Conservation (phyloP, 1,284 basidiomycete genomes). For the Cutaneotrichosporon spelunceum region DNA sequence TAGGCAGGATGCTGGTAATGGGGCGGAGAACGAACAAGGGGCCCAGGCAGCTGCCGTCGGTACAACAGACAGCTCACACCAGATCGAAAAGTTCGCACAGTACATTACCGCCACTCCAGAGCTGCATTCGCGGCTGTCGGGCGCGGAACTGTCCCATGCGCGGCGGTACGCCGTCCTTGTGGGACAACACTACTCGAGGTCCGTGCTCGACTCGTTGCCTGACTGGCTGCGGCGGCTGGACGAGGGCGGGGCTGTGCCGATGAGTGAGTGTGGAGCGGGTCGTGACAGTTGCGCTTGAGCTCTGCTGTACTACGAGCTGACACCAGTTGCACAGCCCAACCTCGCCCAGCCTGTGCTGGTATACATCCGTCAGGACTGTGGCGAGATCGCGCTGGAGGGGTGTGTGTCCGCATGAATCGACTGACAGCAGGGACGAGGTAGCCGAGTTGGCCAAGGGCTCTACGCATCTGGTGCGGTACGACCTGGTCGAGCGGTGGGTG, state of each 20-base stretch:
- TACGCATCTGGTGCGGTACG: constrained; percentile 50
- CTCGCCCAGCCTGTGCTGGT: constrained; percentile 71
- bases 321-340: constrained; percentile 69
- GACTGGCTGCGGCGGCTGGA: constrained; percentile 68
- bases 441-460: constrained; percentile 45
- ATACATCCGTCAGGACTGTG: constrained; percentile 67
- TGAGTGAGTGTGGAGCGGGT: constrained; percentile 59
- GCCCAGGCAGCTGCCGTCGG: neutral
- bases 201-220: constrained; percentile 75
- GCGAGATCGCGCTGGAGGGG: constrained; percentile 69
- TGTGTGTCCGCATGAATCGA: constrained; percentile 47
- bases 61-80: neutral
- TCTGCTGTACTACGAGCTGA: too few relatives aligned
- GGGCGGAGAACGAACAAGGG: too few relatives aligned
- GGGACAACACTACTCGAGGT: constrained; percentile 67
- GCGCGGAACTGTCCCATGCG: constrained; percentile 74
- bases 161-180: constrained; percentile 69
- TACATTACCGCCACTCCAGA: constrained; percentile 67
- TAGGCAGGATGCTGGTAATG: too few relatives aligned
- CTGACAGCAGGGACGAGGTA: constrained; percentile 38
- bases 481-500: constrained; percentile 48
- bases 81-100: constrained; percentile 84
- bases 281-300: neutral
- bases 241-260: constrained; percentile 66
- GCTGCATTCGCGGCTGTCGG: constrained; percentile 68